Evolutionary conservation across 2,329 filamentous ascomycete species (phyloP).

Genomic region (Aspergillus arachidicola): DNA sequence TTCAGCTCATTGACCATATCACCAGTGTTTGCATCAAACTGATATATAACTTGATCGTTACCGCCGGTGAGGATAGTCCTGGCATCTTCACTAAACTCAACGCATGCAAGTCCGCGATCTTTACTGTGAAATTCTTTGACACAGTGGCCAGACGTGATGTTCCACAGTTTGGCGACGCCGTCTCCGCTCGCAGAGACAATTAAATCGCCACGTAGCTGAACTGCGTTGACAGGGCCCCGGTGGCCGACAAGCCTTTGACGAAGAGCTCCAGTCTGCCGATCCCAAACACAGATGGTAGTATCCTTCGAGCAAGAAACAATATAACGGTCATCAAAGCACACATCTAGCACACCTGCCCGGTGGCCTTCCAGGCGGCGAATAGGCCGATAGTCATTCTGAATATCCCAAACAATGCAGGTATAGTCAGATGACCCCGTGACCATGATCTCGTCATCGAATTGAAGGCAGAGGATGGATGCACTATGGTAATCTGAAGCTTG

Average conservation of each 20-base stretch:
- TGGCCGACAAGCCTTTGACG: constrained; percentile 83
- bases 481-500: constrained; percentile 68
- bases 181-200: constrained; percentile 94
- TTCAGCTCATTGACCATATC: constrained; percentile 77
- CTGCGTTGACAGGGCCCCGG: constrained; percentile 89
- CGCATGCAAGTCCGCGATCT: constrained; percentile 90
- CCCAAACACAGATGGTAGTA: constrained; percentile 90
- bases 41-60: constrained; percentile 92
- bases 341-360: constrained; percentile 84
- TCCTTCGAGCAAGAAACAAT: constrained; percentile 99
- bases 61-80: constrained; percentile 90
- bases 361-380: constrained; percentile 78
- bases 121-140: constrained; percentile 89
- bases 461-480: constrained; percentile 90
- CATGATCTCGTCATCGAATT: constrained; percentile 90
- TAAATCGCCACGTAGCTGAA: constrained; percentile 90
- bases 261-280: constrained; percentile 74
- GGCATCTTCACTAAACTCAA: constrained; percentile 95
- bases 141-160: constrained; percentile 82
- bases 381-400: constrained; percentile 76
- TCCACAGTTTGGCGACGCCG: constrained; percentile 92
- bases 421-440: constrained; percentile 94
- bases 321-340: constrained; percentile 87
- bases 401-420: constrained; percentile 87
- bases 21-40: constrained; percentile 92